Base-by-base conservation (phyloP, 116 monocot species). In the Dioscorea cayenensis region DNA sequence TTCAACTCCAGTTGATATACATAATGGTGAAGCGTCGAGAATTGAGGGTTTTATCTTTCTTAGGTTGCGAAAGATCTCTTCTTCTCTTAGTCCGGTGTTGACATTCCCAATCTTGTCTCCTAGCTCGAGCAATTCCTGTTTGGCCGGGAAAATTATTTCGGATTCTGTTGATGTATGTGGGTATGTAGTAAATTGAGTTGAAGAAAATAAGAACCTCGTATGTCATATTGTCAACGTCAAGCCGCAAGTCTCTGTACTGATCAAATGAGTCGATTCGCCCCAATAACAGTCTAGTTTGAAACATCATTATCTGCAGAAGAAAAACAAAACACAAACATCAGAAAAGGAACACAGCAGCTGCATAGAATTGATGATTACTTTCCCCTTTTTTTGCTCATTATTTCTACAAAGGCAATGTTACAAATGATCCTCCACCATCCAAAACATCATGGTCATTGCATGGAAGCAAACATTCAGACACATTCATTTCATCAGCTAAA, bases 151-250 rank as follows among this genome's bases (percentile, higher is more conserved):
- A 73, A 14, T 25, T 8, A 63, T 28, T 69, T 49, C 7, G 2
- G 10, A 16, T 50, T 4, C 0, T 9, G 21, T 65, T 12, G 38
- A 59, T 11, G 4, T 66, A 66, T 12, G 66, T 1, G 66, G 2
- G 36, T 16, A 3, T 27, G 17, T 36, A 14, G 63, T 6, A 65
- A 66, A 22, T 14, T 58, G 28, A 16, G 51, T 58, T 23, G 22
- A 28, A 71, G 5, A 48, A 65, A 35, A 16, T 66, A 63, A 36
- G 27, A 21, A 99, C 99, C 91, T 99, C 99, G 63, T 99, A 99
- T 65, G 94, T 75, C 99, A 99, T 91, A n/a, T 80, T 77, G 70
- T 99, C 99, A 20, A 99, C 94, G 77, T 99, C 99, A 69, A 99
- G 90, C 12, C 97, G 88, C 86, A 76, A 86, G 74, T 93, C 93